Evolutionary conservation across 495 filamentous ascomycete species (phyloP).

Genomic region (Collariella sp.): DNA sequence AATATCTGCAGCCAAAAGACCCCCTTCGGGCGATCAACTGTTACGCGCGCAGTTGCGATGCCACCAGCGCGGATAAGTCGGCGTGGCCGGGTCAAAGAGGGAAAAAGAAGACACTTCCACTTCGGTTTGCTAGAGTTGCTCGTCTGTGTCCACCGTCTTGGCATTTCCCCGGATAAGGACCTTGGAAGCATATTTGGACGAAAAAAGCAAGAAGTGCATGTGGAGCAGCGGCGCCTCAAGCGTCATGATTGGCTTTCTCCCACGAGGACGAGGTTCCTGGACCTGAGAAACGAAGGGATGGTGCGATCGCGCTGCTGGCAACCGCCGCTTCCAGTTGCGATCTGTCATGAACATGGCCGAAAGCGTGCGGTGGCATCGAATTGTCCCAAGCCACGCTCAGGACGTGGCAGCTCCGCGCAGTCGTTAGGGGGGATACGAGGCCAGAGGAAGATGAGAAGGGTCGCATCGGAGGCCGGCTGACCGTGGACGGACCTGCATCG

Average conservation of each 20-base stretch:
- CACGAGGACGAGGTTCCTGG: too few species aligned
- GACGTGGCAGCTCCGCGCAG: not conserved
- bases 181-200: not conserved
- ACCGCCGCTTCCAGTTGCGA: not conserved
- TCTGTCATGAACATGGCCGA: not conserved
- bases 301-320: not conserved
- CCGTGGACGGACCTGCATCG: conserved; percentile 12
- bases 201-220: not conserved
- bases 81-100: not conserved
- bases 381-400: conserved; percentile 2
- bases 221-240: not conserved
- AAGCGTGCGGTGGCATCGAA: not conserved
- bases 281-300: conserved; percentile 6
- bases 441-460: conserved; percentile 2
- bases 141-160: not conserved
- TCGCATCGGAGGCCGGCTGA: conserved; percentile 16
- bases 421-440: conserved; percentile 6
- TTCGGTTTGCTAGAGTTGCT: not conserved
- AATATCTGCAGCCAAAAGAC: not conserved
- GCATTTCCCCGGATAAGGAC: conserved; percentile 1
- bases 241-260: conserved; percentile 6
- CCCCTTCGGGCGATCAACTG: not conserved
- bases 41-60: not conserved
- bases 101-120: not conserved
- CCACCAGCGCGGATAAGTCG: not conserved